Evolutionary conservation across 1,284 basidiomycete genomes (phyloP), one percentile per base, ranked within the genome.

Genomic region (Trichosporon faecale): DNA sequence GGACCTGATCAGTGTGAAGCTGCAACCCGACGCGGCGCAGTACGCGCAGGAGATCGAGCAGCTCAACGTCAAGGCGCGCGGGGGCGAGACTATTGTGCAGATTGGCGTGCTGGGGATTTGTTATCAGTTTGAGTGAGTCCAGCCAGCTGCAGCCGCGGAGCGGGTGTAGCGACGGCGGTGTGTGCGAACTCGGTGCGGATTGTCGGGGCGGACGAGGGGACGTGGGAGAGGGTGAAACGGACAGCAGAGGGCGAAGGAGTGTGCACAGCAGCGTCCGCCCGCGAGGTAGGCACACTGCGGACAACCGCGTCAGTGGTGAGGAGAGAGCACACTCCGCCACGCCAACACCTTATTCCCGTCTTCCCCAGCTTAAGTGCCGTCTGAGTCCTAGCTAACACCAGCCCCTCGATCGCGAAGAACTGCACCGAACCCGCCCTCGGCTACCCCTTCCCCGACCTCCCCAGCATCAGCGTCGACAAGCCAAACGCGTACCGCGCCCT

Each of bases 381-480:
- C n/a, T n/a, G n/a, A n/a, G n/a, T n/a, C n/a, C n/a, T 18, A 70
- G 23, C 70, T 61, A 18, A 61, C 57, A 12, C 21, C 57, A 61
- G 57, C 57, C 57, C 27, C 27, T 2, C 16, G 16, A n/a, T 11
- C 44, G 35, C 31, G 31, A 66, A 66, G 25, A 37, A 68, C 33
- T 82, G 80, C 66, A 77, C 76, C 44, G n/a, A 66, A 29, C 69
- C 76, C 5, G 44, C 68, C 16, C 73, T 80, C 0, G 80, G 80
- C 2, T 82, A 80, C 18, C 66, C 66, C 14, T 73, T 79, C 64
- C 71, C 80, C 21, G 74, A 69, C 18, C 49, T 67, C 27, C 31
- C 68, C 31, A 44, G 71, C 18, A 6, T 61, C 49, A 57, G 31
- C 6, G 27, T 69, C 25, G 49, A 57, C 49, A 70, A 68, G 2